phyloP scores from a whole-genome alignment of 1,139 yeast species.

The Candida gigantensis region DNA sequence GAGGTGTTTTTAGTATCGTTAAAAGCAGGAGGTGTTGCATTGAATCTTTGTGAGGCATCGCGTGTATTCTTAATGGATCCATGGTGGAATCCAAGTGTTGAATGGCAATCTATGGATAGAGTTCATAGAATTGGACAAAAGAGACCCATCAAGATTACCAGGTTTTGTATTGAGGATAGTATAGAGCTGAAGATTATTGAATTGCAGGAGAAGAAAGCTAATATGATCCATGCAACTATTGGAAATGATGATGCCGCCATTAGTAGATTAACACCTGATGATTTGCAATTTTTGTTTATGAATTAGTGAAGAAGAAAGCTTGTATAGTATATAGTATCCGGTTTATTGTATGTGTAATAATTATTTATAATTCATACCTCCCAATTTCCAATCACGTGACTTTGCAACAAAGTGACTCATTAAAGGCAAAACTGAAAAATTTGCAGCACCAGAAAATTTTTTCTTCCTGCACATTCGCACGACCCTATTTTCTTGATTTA shows the following conservation, averaged over 20 bases:
- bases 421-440: not conserved
- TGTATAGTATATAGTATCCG: constrained; percentile 1
- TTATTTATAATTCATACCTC: too few relatives aligned
- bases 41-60: constrained; percentile 93
- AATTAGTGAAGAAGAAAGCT: constrained; percentile 38
- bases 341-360: not conserved
- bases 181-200: constrained; percentile 95
- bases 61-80: constrained; percentile 95
- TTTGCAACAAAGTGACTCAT: not conserved
- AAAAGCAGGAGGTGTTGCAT: constrained; percentile 98
- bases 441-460: not conserved
- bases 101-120: constrained; percentile 98
- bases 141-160: constrained; percentile 89
- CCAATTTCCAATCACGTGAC: too few relatives aligned
- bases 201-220: constrained; percentile 93
- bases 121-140: constrained; percentile 97
- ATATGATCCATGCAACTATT: constrained; percentile 95
- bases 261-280: constrained; percentile 84
- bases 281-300: constrained; percentile 88
- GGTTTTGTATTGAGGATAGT: constrained; percentile 93
- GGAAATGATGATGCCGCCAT: constrained; percentile 91
- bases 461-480: not conserved
- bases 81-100: constrained; percentile 99
- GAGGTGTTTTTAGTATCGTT: constrained; percentile 92
- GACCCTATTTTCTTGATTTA: not conserved